Evolutionary conservation across 163 green algal species (phyloP).

Genomic region (Scenedesmus sp.): DNA sequence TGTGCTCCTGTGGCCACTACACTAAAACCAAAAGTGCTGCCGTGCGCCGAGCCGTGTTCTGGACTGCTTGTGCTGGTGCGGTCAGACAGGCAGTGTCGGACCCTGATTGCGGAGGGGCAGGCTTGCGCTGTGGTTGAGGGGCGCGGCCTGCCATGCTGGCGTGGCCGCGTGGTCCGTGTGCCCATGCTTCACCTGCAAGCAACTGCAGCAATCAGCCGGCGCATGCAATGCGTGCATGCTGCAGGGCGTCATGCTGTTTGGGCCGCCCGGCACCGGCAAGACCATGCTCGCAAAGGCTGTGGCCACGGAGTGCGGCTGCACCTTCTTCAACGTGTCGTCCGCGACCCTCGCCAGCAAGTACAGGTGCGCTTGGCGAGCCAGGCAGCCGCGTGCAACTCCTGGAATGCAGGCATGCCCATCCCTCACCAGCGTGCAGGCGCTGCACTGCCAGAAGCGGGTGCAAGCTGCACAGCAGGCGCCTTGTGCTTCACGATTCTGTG

Average conservation of each 20-base stretch:
- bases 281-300: slow-evolving; percentile 96
- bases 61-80: not conserved
- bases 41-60: not conserved
- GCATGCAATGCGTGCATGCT: not conserved
- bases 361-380: slow-evolving; percentile 49
- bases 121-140: too few relatives aligned
- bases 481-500: not conserved
- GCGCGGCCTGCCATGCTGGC: too few relatives aligned
- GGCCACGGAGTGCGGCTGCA: slow-evolving; percentile 91
- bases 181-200: too few relatives aligned
- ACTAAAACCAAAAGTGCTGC: not conserved
- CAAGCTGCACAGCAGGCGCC: not conserved
- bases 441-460: not conserved
- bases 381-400: not conserved
- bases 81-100: too few relatives aligned
- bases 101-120: too few relatives aligned
- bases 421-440: not conserved
- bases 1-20: too few relatives aligned
- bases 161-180: too few relatives aligned
- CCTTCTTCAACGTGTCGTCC: slow-evolving; percentile 95
- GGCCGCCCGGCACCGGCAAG: slow-evolving; percentile 94
- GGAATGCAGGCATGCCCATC: not conserved
- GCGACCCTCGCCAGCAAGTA: slow-evolving; percentile 96
- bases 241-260: slow-evolving; percentile 95
- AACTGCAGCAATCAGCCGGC: not conserved